Conservation (phyloP, 805 yeast species). For the Torulaspora gathmanii region DNA sequence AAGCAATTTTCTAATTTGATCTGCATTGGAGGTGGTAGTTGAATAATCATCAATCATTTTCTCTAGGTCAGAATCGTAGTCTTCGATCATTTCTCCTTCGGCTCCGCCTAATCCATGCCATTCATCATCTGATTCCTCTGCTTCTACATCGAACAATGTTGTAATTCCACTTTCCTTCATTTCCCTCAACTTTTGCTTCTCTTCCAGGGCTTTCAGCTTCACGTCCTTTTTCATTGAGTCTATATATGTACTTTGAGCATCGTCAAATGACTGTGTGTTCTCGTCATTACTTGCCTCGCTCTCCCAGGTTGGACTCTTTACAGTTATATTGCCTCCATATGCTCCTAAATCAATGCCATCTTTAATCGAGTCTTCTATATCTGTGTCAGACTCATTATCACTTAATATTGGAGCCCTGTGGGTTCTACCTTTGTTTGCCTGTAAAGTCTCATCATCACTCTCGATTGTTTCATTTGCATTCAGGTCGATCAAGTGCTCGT, state of each 20-base stretch:
- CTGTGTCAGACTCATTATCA: conserved; percentile 5
- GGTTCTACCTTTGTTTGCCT: conserved; percentile 8
- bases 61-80: conserved; percentile 71
- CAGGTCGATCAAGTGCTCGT: conserved; percentile 29
- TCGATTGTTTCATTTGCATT: conserved; percentile 14
- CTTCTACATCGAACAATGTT: conserved; percentile 70
- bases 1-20: conserved; percentile 52
- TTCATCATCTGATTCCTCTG: conserved; percentile 86
- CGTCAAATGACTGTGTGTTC: neutral
- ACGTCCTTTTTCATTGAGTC: conserved; percentile 4
- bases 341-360: conserved; percentile 29
- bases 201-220: conserved; percentile 14
- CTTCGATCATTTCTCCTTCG: conserved; percentile 50
- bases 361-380: conserved; percentile 1
- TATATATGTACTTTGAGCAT: neutral
- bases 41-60: conserved; percentile 69
- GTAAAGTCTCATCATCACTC: conserved; percentile 8
- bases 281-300: neutral
- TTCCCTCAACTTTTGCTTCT: conserved; percentile 34
- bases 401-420: conserved; percentile 14
- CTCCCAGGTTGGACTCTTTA: neutral
- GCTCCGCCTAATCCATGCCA: conserved; percentile 77
- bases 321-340: conserved; percentile 26
- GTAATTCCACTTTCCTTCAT: conserved; percentile 55
- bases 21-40: conserved; percentile 51